A percentile compares a stretch with the other conserved stretches of the same genome.
phyloP scores from a whole-genome alignment of 192 early-diverging fungal species.

The Mortierella claussenii region DNA sequence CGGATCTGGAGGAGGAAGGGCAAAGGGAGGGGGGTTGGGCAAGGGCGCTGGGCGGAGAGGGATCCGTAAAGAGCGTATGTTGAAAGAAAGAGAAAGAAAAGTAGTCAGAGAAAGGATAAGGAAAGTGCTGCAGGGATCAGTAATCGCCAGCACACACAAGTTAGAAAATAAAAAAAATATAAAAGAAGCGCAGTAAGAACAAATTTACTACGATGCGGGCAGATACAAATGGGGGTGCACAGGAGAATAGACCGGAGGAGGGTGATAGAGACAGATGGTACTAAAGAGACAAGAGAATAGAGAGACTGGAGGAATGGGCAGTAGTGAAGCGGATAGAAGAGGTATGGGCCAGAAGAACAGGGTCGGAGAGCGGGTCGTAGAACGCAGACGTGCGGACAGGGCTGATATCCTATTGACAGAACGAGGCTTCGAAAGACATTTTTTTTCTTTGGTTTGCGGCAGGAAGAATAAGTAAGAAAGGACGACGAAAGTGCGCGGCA shows the following conservation, averaged over 20 bases:
- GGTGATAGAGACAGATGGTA: not conserved
- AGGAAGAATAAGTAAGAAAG: slow-evolving; percentile 5
- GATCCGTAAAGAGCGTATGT: slow-evolving; percentile 15
- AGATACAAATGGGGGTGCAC: no score
- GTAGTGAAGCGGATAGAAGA: not conserved
- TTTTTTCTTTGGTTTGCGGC: no score
- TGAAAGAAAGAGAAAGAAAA: not conserved
- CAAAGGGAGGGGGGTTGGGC: slow-evolving; percentile 13
- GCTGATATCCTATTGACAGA: slow-evolving; percentile 31
- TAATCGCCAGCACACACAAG: not conserved
- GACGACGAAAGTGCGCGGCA: not conserved
- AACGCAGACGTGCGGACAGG: no score
- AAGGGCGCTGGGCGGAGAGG: slow-evolving; percentile 2
- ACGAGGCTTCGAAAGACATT: slow-evolving; percentile 25
- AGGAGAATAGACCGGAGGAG: no score
- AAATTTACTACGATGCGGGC: not conserved
- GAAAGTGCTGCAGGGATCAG: no score
- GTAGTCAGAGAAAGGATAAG: not conserved
- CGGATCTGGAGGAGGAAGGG: slow-evolving; percentile 40
- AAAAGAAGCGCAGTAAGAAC: slow-evolving; percentile 10
- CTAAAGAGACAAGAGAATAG: not conserved
- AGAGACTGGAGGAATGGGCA: no score
- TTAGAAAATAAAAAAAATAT: not conserved
- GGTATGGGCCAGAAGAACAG: not conserved
- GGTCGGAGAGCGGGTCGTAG: no score